Conservation (phyloP, 169 alveolate species). For the Plasmodium fragile region DNA sequence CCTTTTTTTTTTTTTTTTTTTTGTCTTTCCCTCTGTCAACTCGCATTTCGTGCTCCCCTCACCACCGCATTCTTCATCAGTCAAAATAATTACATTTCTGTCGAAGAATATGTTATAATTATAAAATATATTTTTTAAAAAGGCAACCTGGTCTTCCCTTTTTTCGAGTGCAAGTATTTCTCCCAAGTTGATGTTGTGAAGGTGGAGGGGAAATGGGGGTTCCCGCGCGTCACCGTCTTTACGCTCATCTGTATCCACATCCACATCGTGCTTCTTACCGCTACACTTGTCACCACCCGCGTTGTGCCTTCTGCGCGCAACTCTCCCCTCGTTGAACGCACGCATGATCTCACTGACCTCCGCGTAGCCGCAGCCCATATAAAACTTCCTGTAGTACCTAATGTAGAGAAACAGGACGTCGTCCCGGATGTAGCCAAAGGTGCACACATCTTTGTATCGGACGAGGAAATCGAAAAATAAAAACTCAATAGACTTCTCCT, state of each 20-base stretch:
- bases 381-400: constrained; percentile 54
- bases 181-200: constrained; percentile 23
- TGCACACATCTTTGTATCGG: constrained; percentile 38
- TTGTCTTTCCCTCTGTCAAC: not conserved
- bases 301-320: not conserved
- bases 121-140: constrained; percentile 44
- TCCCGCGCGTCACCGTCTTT: not conserved
- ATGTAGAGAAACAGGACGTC: constrained; percentile 59
- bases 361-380: constrained; percentile 18
- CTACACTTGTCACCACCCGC: not conserved
- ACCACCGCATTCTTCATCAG: not conserved
- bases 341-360: constrained; percentile 11
- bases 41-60: not conserved
- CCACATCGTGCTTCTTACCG: not conserved
- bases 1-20: constrained; percentile 7
- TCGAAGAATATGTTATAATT: constrained; percentile 61
- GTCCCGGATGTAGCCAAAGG: constrained; percentile 69
- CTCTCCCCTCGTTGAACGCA: not conserved
- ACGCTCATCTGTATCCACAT: not conserved
- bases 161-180: constrained; percentile 36
- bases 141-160: constrained; percentile 8
- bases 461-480: constrained; percentile 70
- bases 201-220: not conserved
- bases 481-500: constrained; percentile 47
- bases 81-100: constrained; percentile 19